Conservation (phyloP, 805 yeast species). For the Zygoascus ofunaensis region DNA sequence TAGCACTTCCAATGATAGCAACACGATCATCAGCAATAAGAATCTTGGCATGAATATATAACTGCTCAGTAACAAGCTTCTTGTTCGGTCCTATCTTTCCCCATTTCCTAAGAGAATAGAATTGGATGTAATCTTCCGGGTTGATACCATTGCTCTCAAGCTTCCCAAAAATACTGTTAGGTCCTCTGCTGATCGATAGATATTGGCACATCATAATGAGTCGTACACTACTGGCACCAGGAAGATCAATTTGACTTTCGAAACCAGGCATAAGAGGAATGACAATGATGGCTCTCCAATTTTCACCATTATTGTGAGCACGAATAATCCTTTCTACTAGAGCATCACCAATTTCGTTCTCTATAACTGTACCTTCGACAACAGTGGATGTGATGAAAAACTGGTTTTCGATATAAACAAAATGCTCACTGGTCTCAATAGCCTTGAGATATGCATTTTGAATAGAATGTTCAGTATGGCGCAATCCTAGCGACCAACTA, state of each 20-base stretch:
- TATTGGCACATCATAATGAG: constrained; percentile 95
- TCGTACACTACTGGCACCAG: constrained; percentile 91
- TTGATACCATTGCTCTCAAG: constrained; percentile 64
- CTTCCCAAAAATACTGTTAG: constrained; percentile 76
- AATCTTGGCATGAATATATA: constrained; percentile 87
- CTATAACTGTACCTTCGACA: constrained; percentile 62
- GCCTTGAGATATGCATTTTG: constrained; percentile 86
- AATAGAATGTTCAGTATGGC: constrained; percentile 77
- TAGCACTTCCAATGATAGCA: constrained; percentile 95
- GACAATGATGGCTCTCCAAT: constrained; percentile 85
- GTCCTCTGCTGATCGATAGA: constrained; percentile 86
- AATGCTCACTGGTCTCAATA: constrained; percentile 87
- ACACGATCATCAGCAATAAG: constrained; percentile 88
- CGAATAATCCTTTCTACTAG: constrained; percentile 89
- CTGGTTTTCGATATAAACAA: constrained; percentile 91
- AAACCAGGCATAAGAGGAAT: constrained; percentile 98
- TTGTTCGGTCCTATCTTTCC: constrained; percentile 75
- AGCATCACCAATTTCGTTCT: constrained; percentile 91
- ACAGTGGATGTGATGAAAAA: constrained; percentile 87
- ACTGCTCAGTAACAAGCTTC: constrained; percentile 75
- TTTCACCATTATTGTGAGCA: constrained; percentile 66
- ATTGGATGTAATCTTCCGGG: constrained; percentile 89
- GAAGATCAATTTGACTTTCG: constrained; percentile 73
- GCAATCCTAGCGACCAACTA: constrained; percentile 85
- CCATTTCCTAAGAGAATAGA: constrained; percentile 91